Base-by-base conservation (phyloP, 139 green algal genomes). In the Volvox africanus region DNA sequence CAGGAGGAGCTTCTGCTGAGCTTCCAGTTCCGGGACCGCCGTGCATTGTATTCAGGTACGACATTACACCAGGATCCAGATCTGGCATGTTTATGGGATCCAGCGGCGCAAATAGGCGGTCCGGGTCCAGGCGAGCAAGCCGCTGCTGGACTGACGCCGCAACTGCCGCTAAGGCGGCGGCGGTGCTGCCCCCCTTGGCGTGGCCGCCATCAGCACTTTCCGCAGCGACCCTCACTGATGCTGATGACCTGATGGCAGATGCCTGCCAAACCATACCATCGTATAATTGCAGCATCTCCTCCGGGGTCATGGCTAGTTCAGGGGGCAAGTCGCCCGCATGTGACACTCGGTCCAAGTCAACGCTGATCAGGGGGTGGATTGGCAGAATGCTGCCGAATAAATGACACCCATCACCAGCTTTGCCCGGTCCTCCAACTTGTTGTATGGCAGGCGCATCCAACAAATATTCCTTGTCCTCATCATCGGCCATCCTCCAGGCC, bases 211-310 rank as follows among this genome's bases (percentile, higher is more conserved):
- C 67, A 20, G 71, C 14, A n/a, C 71, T 14, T 9, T 9, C 21
- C 26, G 26, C 20, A 1, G 24, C 71, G 1, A 30, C 89, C 85
- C 80, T 76, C 82, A 82, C 71, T 86, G 37, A 71, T 82, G 91
- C 85, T 37, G 36, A 68, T 28, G 79, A 30, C 79, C 35, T 62
- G 50, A 62, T 65, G 30, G n/a, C 44, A 33, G 76, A 78, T 16
- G 78, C 61, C 33, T 78, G 68, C 69, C 67, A 77, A 20, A 76
- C 28, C 91, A 95, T 82, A 0, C 91, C 91, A 36, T 93, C 82
- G 67, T 86, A 93, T 78, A 95, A 85, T 69, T 82, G 69, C 26
- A 95, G 88, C 18, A 86, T 83, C 83, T 95, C 92, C 61, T 85
- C 44, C 0, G 92, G 90, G 12, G 78, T 88, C 77, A 92, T 61